Conservation (phyloP, 2,329 filamentous ascomycete genomes). For the Epichloe aotearoae region DNA sequence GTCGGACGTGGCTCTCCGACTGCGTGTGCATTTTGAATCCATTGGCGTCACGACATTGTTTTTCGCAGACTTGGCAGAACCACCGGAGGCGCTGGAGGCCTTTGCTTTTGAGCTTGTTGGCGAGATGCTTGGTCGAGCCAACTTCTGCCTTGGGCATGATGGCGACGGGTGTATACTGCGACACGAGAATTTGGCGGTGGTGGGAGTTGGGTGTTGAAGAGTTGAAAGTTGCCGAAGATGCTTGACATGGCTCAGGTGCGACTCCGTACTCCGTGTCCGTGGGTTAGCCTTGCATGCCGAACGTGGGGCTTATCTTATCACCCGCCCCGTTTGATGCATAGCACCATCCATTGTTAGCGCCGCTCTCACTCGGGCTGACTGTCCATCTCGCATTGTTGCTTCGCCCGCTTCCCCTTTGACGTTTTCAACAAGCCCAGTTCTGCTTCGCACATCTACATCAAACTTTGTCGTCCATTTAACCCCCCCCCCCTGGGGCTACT, state of each 20-base stretch:
- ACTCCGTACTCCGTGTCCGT: too few species aligned
- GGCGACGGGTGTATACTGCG: background rate
- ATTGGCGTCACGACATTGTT: slow-evolving; percentile 61
- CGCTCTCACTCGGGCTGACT: background rate
- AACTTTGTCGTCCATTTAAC: background rate
- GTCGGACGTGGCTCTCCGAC: slow-evolving; percentile 75
- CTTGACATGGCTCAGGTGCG: too few species aligned
- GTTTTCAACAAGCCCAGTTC: background rate
- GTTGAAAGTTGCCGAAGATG: background rate
- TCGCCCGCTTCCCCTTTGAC: too few species aligned
- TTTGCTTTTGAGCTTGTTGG: slow-evolving; percentile 81
- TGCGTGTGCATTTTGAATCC: slow-evolving; percentile 83
- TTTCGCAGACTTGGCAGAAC: slow-evolving; percentile 77
- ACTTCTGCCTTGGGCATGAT: slow-evolving; percentile 87
- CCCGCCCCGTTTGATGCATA: slow-evolving; percentile 3
- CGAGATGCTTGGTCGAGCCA: slow-evolving; percentile 79
- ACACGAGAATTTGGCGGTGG: background rate
- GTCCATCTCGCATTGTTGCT: too few species aligned
- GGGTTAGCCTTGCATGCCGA: slow-evolving; percentile 2
- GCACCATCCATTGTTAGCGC: too few species aligned
- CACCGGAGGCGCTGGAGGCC: slow-evolving; percentile 70
- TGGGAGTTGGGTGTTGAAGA: background rate
- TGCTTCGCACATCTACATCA: background rate
- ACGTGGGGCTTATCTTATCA: slow-evolving; percentile 1
- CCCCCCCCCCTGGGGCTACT: too few species aligned